Conservation (phyloP, 1,139 yeast genomes). For the Blastobotrys raffinosifermentans region DNA sequence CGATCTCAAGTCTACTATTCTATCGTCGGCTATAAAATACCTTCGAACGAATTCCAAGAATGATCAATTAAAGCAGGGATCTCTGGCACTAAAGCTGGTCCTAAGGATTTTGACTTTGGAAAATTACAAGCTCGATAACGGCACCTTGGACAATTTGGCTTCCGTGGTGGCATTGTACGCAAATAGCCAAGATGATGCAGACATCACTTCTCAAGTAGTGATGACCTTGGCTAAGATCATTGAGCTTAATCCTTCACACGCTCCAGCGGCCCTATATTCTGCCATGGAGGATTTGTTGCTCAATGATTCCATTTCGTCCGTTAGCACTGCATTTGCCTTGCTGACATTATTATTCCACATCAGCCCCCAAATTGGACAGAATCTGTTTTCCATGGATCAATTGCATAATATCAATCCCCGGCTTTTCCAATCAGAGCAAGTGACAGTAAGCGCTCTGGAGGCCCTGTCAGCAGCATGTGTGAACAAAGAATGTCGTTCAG, state of each 20-base stretch:
- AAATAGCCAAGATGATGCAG: background rate
- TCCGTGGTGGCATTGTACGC: background rate
- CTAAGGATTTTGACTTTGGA: background rate
- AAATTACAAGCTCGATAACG: background rate
- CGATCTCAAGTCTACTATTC: background rate
- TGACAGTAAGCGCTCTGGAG: conserved; percentile 26
- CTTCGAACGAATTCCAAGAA: background rate
- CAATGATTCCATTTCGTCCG: conserved; percentile 16
- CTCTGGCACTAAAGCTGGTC: background rate
- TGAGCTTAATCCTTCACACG: conserved; percentile 15
- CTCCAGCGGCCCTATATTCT: conserved; percentile 12
- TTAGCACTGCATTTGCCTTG: conserved; percentile 52
- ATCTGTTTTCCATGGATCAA: conserved; percentile 19
- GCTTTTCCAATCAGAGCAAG: conserved; percentile 20
- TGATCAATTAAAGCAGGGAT: background rate
- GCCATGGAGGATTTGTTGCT: conserved; percentile 16
- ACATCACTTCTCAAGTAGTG: conserved; percentile 14
- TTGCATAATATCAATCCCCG: conserved; percentile 15
- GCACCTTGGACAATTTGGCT: background rate
- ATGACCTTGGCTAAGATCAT: conserved; percentile 19
- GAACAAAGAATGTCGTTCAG: conserved; percentile 28
- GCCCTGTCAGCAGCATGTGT: conserved; percentile 34
- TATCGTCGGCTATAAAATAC: background rate
- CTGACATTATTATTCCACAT: conserved; percentile 68
- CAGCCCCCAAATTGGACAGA: conserved; percentile 21